A percentile compares a stretch with the other conserved stretches of the same genome.
These are phyloP conservation scores for Coleophoma eucalyptorum DNA, from an alignment of 2,329 filamentous ascomycete genomes.

Conservation along the genomic window DNA sequence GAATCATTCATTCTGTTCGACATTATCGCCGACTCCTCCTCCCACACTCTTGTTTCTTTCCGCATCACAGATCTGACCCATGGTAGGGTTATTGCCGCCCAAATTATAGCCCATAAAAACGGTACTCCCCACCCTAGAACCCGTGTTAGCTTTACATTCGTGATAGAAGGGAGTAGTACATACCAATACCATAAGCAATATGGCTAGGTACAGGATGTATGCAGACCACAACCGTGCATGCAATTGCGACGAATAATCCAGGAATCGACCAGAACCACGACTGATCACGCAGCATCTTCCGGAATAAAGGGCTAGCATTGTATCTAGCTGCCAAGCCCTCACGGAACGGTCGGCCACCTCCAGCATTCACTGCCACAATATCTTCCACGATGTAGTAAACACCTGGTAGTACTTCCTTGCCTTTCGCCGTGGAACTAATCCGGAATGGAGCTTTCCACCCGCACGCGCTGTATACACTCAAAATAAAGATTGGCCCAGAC, in stretches of 20 bases:
- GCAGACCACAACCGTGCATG: constrained; percentile 25
- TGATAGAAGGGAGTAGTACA: not conserved
- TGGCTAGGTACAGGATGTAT: constrained; percentile 10
- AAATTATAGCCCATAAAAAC: constrained; percentile 16
- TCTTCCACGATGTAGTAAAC: constrained; percentile 66
- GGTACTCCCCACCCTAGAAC: constrained; percentile 15
- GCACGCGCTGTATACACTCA: constrained; percentile 25
- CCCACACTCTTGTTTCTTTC: constrained; percentile 6
- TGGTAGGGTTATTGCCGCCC: constrained; percentile 13
- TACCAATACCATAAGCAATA: constrained; percentile 16
- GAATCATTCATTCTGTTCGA: not conserved
- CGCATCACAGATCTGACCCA: constrained; percentile 13
- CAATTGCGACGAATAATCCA: constrained; percentile 31
- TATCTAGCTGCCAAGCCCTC: constrained; percentile 38
- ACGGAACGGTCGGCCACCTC: constrained; percentile 46
- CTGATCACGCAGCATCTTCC: constrained; percentile 34
- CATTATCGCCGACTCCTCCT: constrained; percentile 3
- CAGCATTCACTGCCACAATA: constrained; percentile 62
- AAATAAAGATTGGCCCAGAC: constrained; percentile 37
- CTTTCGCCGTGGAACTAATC: constrained; percentile 60
- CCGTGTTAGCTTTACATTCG: not conserved
- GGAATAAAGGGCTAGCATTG: constrained; percentile 36
- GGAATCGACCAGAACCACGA: constrained; percentile 39
- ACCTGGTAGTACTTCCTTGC: constrained; percentile 53
- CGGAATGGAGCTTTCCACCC: constrained; percentile 48